Conservation (phyloP, 1,284 basidiomycete species). For the Inonotus obliquus region DNA sequence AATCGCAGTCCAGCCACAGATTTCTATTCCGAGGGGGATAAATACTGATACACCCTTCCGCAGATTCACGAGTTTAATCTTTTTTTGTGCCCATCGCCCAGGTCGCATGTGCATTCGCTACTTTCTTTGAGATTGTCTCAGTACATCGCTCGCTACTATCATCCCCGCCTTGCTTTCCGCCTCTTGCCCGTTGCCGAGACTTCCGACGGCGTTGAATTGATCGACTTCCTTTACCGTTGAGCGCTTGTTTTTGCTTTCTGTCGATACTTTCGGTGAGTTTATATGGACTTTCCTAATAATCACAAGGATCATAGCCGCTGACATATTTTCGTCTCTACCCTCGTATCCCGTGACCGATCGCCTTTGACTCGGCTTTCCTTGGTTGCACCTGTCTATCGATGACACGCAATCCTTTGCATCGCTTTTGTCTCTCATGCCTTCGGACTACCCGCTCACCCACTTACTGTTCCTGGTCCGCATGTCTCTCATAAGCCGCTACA, state of each 20-base stretch:
- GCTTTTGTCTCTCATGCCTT: slow-evolving; percentile 11
- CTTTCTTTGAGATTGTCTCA: slow-evolving; percentile 9
- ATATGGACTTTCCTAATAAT: background rate
- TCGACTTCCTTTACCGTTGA: background rate
- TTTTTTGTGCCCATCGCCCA: slow-evolving; percentile 7
- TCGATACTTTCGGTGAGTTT: slow-evolving; percentile 3
- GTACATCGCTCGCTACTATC: slow-evolving; percentile 8
- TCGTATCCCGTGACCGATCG: background rate
- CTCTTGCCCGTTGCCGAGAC: slow-evolving; percentile 3
- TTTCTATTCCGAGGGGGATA: background rate
- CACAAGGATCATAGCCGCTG: background rate
- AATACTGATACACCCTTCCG: background rate
- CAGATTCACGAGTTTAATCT: slow-evolving; percentile 9
- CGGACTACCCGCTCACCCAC: background rate
- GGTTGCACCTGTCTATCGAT: slow-evolving; percentile 3
- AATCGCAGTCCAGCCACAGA: slow-evolving; percentile 5
- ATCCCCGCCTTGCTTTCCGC: background rate
- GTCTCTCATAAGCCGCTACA: slow-evolving; percentile 1
- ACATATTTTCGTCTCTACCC: background rate
- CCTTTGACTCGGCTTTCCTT: slow-evolving; percentile 10
- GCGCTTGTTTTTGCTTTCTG: background rate
- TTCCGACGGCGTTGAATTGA: background rate
- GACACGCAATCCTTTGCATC: slow-evolving; percentile 3
- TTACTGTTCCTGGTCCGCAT: slow-evolving; percentile 2
- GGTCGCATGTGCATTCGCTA: slow-evolving; percentile 9